phyloP scores from a whole-genome alignment of 306 rosid genomes.

The Prunus davidiana region DNA sequence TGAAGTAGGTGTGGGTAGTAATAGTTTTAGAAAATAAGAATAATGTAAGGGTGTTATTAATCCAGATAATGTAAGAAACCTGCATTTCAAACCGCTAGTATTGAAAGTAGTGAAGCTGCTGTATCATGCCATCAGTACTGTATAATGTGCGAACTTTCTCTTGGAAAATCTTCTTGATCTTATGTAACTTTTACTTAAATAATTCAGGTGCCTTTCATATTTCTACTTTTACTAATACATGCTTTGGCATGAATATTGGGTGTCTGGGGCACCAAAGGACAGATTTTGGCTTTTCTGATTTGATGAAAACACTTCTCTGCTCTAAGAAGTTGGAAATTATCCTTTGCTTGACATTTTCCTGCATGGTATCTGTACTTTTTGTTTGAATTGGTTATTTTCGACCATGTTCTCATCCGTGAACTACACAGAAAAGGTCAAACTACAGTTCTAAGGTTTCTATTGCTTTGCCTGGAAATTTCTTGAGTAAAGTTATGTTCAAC shows the following conservation, averaged over 20 bases:
- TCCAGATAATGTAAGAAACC: not conserved
- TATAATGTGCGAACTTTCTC: not conserved
- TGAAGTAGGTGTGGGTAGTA: not conserved
- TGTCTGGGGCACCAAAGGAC: not conserved
- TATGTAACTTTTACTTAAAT: not conserved
- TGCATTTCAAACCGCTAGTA: not conserved
- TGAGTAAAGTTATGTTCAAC: not conserved
- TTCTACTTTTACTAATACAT: not conserved
- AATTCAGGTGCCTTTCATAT: not conserved
- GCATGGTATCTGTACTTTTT: not conserved
- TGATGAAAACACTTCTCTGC: not conserved
- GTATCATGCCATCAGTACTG: not conserved
- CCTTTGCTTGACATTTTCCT: not conserved
- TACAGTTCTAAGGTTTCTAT: not conserved
- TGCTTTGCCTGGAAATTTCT: not conserved
- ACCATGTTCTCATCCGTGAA: not conserved
- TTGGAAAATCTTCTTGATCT: not conserved
- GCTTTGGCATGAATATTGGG: not conserved
- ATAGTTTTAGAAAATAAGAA: conserved; percentile 4
- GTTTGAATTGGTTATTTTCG: not conserved
- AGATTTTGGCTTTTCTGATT: not conserved
- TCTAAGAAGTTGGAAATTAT: not conserved
- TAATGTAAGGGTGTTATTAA: not conserved
- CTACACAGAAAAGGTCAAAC: not conserved
- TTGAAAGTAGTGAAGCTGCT: not conserved